Conservation (phyloP, 257 asterid genomes). For the Galeopsis tetrahit region DNA sequence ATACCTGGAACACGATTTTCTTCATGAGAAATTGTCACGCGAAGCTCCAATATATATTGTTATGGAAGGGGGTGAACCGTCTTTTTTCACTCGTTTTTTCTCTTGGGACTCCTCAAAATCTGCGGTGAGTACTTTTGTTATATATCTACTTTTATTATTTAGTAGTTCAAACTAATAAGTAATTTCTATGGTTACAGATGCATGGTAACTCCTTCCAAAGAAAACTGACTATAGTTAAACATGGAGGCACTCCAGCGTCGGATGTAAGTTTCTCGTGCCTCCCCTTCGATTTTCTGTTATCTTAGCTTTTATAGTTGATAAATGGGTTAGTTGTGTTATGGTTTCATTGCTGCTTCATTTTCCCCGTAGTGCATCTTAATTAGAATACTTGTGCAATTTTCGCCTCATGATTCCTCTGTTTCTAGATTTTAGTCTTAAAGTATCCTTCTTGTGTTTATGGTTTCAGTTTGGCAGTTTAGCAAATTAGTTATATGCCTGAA, state of each 20-base stretch:
- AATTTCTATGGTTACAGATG: constrained; percentile 58
- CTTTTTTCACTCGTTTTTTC: constrained; percentile 91
- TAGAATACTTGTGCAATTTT: not conserved
- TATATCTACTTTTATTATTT: not conserved
- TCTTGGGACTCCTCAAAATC: constrained; percentile 87
- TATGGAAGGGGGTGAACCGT: constrained; percentile 90
- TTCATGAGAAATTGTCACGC: constrained; percentile 79
- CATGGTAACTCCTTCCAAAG: constrained; percentile 96
- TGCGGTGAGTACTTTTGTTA: constrained; percentile 60
- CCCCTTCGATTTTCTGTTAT: constrained; percentile 13
- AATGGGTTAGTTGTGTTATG: constrained; percentile 19
- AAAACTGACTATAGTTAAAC: constrained; percentile 72
- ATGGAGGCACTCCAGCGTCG: constrained; percentile 59
- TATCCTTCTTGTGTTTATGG: not conserved
- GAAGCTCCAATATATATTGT: constrained; percentile 79
- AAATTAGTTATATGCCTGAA: not conserved
- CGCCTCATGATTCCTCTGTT: not conserved
- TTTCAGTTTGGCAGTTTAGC: not conserved
- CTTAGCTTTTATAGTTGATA: not conserved
- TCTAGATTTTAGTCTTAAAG: not conserved
- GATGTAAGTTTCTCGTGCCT: constrained; percentile 62
- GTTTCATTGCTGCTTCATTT: not conserved
- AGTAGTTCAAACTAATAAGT: constrained; percentile 29
- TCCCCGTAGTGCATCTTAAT: not conserved
- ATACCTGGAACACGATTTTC: constrained; percentile 85